A percentile compares a stretch with the other conserved stretches of the same genome.
Evolutionary conservation across 495 filamentous ascomycete species (phyloP).

Genomic region (Bacidia rubella): DNA sequence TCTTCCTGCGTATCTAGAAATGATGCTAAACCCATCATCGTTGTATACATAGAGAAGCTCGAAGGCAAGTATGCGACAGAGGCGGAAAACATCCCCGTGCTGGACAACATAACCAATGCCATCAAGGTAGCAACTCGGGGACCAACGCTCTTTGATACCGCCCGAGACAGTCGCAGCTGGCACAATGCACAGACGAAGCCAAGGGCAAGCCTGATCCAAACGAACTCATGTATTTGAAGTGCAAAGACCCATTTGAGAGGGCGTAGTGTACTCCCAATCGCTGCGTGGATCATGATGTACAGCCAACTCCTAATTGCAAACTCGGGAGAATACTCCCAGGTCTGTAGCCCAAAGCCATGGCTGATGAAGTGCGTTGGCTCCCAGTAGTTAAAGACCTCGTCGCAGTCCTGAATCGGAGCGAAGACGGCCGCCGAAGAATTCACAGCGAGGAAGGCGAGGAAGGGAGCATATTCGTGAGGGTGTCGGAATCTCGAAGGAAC

Average conservation of each 20-base stretch:
- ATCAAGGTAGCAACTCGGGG: conserved; percentile 73
- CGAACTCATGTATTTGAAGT: conserved; percentile 67
- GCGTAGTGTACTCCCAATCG: conserved; percentile 12
- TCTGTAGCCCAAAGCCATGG: conserved; percentile 88
- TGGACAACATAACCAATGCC: conserved; percentile 57
- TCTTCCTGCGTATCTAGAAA: conserved; percentile 79
- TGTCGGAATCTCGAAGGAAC: no score
- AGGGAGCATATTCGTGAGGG: background rate
- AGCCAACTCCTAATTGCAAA: conserved; percentile 95
- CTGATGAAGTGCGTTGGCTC: conserved; percentile 90
- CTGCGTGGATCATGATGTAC: conserved; percentile 75
- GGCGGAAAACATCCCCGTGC: conserved; percentile 87
- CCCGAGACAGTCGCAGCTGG: conserved; percentile 66
- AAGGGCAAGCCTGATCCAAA: conserved; percentile 62
- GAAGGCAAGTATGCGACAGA: conserved; percentile 79
- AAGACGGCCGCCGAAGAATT: conserved; percentile 68
- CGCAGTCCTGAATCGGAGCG: conserved; percentile 93
- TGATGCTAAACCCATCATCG: conserved; percentile 70
- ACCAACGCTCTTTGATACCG: conserved; percentile 59
- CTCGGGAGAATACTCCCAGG: conserved; percentile 97
- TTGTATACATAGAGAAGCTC: conserved; percentile 92
- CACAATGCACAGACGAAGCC: conserved; percentile 64
- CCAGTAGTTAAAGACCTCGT: conserved; percentile 99
- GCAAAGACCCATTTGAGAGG: conserved; percentile 26
- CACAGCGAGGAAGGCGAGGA: conserved; percentile 50